phyloP scores from a whole-genome alignment of 1,284 basidiomycete species.

The Papiliotrema laurentii region DNA sequence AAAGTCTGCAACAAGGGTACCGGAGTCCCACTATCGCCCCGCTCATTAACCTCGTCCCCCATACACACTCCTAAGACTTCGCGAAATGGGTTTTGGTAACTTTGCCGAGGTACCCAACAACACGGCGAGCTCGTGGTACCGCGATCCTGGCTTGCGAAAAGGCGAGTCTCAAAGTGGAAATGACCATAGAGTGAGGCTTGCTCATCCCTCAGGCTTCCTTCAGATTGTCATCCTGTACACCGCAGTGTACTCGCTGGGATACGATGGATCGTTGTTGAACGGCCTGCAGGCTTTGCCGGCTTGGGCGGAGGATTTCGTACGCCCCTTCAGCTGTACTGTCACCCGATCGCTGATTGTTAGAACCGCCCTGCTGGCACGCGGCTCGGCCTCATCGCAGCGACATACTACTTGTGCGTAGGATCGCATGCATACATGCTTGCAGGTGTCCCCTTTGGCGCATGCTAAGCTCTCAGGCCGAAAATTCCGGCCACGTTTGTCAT shows the following conservation, averaged over 20 bases:
- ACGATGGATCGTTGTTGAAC: slow-evolving; percentile 18
- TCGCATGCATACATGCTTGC: too few species aligned
- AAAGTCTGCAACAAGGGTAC: too few species aligned
- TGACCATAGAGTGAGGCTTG: background rate
- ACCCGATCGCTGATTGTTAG: background rate
- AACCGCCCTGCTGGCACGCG: slow-evolving; percentile 4
- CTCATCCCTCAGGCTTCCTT: slow-evolving; percentile 5
- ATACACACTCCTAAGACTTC: too few species aligned
- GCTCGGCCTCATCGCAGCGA: slow-evolving; percentile 14
- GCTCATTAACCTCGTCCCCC: background rate
- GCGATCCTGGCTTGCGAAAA: slow-evolving; percentile 8
- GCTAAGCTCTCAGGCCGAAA: too few species aligned
- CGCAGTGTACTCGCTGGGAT: slow-evolving; percentile 15
- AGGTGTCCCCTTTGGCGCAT: too few species aligned
- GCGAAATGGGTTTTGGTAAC: background rate
- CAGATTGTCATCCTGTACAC: slow-evolving; percentile 16
- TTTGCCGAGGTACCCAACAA: slow-evolving; percentile 10
- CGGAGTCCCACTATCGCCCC: background rate
- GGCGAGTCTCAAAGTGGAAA: background rate
- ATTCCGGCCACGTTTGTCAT: slow-evolving; percentile 12
- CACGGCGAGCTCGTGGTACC: slow-evolving; percentile 13
- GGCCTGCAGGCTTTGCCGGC: slow-evolving; percentile 22
- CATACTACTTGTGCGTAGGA: slow-evolving; percentile 16
- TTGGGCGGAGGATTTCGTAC: slow-evolving; percentile 19
- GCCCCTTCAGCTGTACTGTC: background rate